Evolutionary conservation across 768 basidiomycete genomes (phyloP), one percentile per base, ranked within the genome.

Genomic region (Tephrocybe sp.): DNA sequence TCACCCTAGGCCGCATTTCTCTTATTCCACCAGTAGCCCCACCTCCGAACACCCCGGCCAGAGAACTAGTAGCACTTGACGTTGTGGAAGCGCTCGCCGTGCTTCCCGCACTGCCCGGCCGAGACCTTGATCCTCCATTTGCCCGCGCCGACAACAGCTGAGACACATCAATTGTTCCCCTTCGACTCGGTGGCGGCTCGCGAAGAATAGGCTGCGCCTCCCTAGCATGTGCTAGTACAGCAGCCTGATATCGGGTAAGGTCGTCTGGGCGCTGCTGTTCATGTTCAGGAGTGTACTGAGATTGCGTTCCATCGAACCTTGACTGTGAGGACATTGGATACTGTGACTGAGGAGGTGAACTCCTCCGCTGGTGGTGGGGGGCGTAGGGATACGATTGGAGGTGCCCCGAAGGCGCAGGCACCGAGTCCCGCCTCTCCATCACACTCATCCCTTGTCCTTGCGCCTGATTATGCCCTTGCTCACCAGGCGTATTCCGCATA

Each of bases 401-500:
- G 11, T 30, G 11, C 5, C 6, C 28, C 28, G 28, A 30, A 30
- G 28, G 11, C 5, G n/a, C n/a, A n/a, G n/a, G n/a, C n/a, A n/a
- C n/a, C n/a, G 28, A 30, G 28, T 11, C 11, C 11, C 28, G 5
- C 11, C 28, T 30, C 5, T 30, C 28, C 5, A 30, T 5, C 11
- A 30, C 5, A 30, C 28, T 11, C 28, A 30, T 30, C 28, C 28
- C 28, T 30, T 30, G 28, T 30, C 28, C 28, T 30, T 30, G 28
- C 11, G 11, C 33, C 8, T 34, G 40, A 39, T 26, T 21, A 3
- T 44, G 49, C 4, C 39, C 23, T 7, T 43, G 43, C 11, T 43
- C 44, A 14, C 10, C 20, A n/a, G 50, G 50, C 0, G 50, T 51
- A 26, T 36, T 36, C 9, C 26, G 43, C 50, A 51, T 51, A n/a